Conservation (phyloP, 2,329 filamentous ascomycete genomes). For the Uncinocarpus reesii region DNA sequence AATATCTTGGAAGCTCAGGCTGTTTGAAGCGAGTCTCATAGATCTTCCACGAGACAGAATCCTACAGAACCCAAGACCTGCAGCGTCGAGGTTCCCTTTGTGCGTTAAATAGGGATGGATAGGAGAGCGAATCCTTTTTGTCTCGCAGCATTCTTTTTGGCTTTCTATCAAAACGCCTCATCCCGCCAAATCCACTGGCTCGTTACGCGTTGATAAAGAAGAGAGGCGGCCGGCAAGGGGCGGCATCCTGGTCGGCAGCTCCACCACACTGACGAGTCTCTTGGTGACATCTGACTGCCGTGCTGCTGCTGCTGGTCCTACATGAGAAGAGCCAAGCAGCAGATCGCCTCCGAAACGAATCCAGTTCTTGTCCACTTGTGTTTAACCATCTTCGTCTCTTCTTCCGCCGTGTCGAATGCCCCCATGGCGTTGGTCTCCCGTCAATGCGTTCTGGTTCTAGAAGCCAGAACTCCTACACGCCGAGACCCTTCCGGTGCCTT, state of each 20-base stretch:
- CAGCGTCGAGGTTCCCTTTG: neutral
- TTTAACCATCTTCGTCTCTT: too few species aligned
- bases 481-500: too few species aligned
- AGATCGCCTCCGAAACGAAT: neutral
- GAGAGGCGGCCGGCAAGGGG: neutral
- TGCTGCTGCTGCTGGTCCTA: neutral
- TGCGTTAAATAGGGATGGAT: neutral
- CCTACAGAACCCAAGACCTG: too few species aligned
- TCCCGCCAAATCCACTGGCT: neutral
- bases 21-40: slow-evolving; percentile 9
- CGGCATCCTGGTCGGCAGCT: neutral
- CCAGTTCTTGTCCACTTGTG: too few species aligned
- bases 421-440: too few species aligned
- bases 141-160: too few species aligned
- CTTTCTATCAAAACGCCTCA: neutral
- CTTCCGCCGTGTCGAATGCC: too few species aligned
- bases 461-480: too few species aligned
- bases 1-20: slow-evolving; percentile 1
- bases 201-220: neutral
- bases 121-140: too few species aligned
- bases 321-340: neutral
- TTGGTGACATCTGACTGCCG: neutral
- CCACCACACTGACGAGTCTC: slow-evolving; percentile 3
- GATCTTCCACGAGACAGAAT: too few species aligned
- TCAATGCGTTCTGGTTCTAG: too few species aligned